Percentiles rank a stretch among this genome's conserved stretches.
Conservation (phyloP, 345 rosid species). For the Erucastrum elatum region DNA sequence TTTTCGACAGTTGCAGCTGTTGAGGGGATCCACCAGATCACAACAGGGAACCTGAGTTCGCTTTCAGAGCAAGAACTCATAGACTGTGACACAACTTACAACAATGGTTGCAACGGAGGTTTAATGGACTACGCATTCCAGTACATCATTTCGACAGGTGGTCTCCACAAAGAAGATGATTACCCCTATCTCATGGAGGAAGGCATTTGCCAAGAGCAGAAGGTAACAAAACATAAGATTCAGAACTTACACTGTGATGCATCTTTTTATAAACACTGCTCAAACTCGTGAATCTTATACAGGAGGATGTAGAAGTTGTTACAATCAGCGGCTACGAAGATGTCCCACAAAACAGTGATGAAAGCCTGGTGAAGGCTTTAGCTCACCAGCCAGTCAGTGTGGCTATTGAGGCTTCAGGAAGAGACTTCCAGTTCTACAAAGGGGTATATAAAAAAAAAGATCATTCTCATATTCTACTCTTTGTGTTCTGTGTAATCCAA, state of each 20-base stretch:
- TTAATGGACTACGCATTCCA: conserved; percentile 85
- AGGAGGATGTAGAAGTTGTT: conserved; percentile 64
- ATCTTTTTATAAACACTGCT: not conserved
- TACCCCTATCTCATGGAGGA: conserved; percentile 71
- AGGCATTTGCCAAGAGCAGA: conserved; percentile 55
- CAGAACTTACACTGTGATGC: not conserved
- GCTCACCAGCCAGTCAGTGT: conserved; percentile 80
- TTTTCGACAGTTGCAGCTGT: conserved; percentile 89
- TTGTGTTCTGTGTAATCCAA: not conserved
- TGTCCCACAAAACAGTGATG: conserved; percentile 62
- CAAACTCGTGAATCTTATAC: conserved; percentile 11
- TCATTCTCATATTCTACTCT: not conserved
- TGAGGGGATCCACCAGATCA: conserved; percentile 82
- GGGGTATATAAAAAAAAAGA: conserved; percentile 51
- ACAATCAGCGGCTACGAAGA: conserved; percentile 64
- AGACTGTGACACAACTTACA: conserved; percentile 61
- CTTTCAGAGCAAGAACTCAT: conserved; percentile 89
- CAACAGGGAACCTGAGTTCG: conserved; percentile 62
- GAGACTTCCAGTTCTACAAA: conserved; percentile 70
- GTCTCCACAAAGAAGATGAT: conserved; percentile 75
- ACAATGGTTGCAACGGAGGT: conserved; percentile 92
- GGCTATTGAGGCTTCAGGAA: conserved; percentile 79
- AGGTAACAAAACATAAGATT: conserved; percentile 43
- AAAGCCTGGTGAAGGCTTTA: conserved; percentile 64
- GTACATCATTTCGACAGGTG: conserved; percentile 69